Evolutionary conservation across 495 filamentous ascomycete species (phyloP), one percentile per base, ranked within the genome.

Genomic region (Cenococcum geophilum): DNA sequence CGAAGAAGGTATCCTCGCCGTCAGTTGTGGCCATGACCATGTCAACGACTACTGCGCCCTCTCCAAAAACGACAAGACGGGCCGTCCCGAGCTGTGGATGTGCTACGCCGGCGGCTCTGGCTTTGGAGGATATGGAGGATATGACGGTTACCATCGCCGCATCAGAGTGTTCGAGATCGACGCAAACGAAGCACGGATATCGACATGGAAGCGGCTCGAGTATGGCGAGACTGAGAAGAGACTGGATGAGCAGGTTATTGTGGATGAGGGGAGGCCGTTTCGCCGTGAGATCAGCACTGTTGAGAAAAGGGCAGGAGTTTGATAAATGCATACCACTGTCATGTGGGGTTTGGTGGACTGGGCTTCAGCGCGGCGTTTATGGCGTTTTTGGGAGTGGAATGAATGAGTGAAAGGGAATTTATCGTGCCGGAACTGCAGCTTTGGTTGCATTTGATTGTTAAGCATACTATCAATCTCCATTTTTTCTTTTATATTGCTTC

Each of bases 11-110:
- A 79, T 98, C 22, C 76, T 88, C 16, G 86, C 95, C 72, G 91
- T 97, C 32, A 89, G 86, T 68, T 92, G 87, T 71, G 93, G 93
- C 68, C 95, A 98, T 73, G 93, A 98, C 68, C 93, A 98, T 72
- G 93, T 86, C 32, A 98, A 98, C 69, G 93, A 97, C 64, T 97
- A 95, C 72, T 98, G 93, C 75, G 85, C 86, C 66, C 78, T 96
- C 12, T 79, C 78, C n/a, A 71, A 71, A 35, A 71, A 78, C 51
- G 71, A 79, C 6, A 60, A 77, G 48, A 75, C 76, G 48, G 55
- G 47, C 61, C 23, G 84, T 57, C 84, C 85, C 1, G 85, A 85
- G 16, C 77, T 97, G n/a, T 98, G 93, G 93, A 96, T 98, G 91
- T 98, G 93, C 75, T 96, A 97, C 74, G 93, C 83, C 4, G 93